phyloP scores from a whole-genome alignment of 2,329 filamentous ascomycete genomes.

The Monilinia polystroma region DNA sequence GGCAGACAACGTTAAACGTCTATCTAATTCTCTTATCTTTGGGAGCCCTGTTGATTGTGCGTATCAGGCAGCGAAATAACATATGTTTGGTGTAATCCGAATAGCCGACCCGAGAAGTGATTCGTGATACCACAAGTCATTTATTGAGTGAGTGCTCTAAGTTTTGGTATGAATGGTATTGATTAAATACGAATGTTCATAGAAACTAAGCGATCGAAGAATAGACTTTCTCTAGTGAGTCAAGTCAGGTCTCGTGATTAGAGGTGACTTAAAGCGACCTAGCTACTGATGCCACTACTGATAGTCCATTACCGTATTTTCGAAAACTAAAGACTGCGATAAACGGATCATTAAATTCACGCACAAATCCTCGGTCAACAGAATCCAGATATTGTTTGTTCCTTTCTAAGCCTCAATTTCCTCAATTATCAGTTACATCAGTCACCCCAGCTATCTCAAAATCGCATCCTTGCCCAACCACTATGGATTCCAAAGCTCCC shows the following conservation, averaged over 20 bases:
- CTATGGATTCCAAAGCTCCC: conserved; percentile 32
- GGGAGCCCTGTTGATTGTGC: not conserved
- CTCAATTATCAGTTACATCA: no score
- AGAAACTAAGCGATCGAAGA: not conserved
- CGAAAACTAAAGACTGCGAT: not conserved
- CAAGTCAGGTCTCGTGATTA: no score
- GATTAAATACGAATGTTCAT: not conserved
- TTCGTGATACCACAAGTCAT: not conserved
- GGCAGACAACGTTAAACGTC: conserved; percentile 11
- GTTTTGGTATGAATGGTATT: not conserved
- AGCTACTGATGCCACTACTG: not conserved
- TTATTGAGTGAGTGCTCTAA: not conserved
- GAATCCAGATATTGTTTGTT: not conserved
- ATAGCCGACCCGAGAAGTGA: not conserved
- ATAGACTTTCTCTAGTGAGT: not conserved
- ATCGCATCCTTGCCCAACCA: not conserved
- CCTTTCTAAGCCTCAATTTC: not conserved
- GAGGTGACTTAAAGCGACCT: no score
- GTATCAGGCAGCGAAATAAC: conserved; percentile 8
- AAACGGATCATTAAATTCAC: not conserved
- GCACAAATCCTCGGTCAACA: not conserved
- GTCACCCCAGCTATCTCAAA: not conserved
- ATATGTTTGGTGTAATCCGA: not conserved
- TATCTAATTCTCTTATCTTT: not conserved
- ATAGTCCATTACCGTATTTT: not conserved